Percentiles rank a stretch among this genome's conserved stretches.
phyloP scores from a whole-genome alignment of 768 basidiomycete genomes.

The Xerocomus brunneocitrinus region DNA sequence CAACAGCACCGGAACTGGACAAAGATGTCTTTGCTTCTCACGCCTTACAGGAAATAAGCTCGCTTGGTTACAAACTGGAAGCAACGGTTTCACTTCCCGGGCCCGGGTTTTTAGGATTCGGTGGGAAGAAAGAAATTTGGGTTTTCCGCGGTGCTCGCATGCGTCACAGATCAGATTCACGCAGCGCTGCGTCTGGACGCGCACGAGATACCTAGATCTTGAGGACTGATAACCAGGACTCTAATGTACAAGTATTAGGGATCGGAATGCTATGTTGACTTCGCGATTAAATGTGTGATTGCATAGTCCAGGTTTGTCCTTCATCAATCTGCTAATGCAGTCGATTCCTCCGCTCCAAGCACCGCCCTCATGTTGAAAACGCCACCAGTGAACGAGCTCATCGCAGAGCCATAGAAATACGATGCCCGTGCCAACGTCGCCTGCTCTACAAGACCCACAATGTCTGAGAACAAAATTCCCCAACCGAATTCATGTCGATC shows the following conservation, averaged over 20 bases:
- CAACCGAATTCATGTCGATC: constrained; percentile 38
- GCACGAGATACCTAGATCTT: constrained; percentile 6
- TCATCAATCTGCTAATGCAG: constrained; percentile 33
- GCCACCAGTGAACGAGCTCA: constrained; percentile 38
- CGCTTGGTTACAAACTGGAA: constrained; percentile 57
- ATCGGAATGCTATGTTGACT: constrained; percentile 1
- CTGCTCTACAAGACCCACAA: constrained; percentile 39
- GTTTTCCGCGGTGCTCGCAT: constrained; percentile 49
- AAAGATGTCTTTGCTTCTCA: constrained; percentile 57
- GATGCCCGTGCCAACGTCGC: constrained; percentile 31
- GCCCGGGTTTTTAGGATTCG: constrained; percentile 34
- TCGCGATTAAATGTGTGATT: background rate
- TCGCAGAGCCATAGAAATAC: constrained; percentile 37
- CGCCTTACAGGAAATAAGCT: constrained; percentile 54
- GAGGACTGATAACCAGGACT: background rate
- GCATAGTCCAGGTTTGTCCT: background rate
- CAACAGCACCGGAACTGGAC: constrained; percentile 41
- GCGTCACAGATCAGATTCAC: constrained; percentile 29
- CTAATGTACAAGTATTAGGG: constrained; percentile 8
- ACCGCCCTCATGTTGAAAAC: constrained; percentile 36
- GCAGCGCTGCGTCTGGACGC: constrained; percentile 20
- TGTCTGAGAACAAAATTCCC: constrained; percentile 38
- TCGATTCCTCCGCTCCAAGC: constrained; percentile 31
- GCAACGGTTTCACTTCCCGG: constrained; percentile 60
- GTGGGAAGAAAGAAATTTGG: constrained; percentile 52